Percentiles rank a stretch among this genome's conserved stretches.
phyloP scores from a whole-genome alignment of 805 yeast species.

The Candida jianshihensis region DNA sequence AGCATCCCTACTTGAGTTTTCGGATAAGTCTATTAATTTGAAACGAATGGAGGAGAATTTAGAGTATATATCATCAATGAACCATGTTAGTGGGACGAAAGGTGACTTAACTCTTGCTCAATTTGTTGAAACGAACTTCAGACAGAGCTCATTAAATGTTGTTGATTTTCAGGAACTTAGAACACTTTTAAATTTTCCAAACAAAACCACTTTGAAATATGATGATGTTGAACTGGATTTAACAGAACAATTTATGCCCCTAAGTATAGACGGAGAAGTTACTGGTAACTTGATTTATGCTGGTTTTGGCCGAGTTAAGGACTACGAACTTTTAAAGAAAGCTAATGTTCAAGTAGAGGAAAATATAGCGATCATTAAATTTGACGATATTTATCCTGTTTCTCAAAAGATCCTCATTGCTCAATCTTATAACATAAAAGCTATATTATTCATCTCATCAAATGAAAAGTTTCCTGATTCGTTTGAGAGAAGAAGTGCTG shows the following conservation, averaged over 20 bases:
- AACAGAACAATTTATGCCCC: constrained; percentile 56
- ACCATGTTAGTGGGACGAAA: constrained; percentile 79
- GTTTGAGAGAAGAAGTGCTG: constrained; percentile 40
- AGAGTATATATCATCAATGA: constrained; percentile 35
- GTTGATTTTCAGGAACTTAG: constrained; percentile 45
- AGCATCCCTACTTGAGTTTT: constrained; percentile 39
- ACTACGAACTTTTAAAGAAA: constrained; percentile 36
- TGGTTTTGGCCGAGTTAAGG: constrained; percentile 56
- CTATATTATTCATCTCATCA: constrained; percentile 54
- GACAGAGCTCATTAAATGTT: constrained; percentile 45
- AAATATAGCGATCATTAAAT: constrained; percentile 52
- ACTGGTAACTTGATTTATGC: constrained; percentile 52
- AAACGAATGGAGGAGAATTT: constrained; percentile 25
- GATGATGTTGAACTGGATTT: constrained; percentile 24
- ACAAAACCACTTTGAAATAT: constrained; percentile 21
- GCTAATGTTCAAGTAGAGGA: constrained; percentile 35
- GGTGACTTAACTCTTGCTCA: constrained; percentile 73
- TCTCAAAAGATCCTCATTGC: constrained; percentile 52
- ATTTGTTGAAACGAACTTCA: constrained; percentile 54
- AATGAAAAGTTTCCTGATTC: constrained; percentile 26
- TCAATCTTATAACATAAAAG: constrained; percentile 48
- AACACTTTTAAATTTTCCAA: constrained; percentile 64
- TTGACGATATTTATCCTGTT: constrained; percentile 47
- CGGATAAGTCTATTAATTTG: constrained; percentile 45
- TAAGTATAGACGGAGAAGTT: constrained; percentile 52